These are phyloP conservation scores for Cryptococcus sp. DNA, from an alignment of 1,284 basidiomycete genomes.

Conservation along the genomic window DNA sequence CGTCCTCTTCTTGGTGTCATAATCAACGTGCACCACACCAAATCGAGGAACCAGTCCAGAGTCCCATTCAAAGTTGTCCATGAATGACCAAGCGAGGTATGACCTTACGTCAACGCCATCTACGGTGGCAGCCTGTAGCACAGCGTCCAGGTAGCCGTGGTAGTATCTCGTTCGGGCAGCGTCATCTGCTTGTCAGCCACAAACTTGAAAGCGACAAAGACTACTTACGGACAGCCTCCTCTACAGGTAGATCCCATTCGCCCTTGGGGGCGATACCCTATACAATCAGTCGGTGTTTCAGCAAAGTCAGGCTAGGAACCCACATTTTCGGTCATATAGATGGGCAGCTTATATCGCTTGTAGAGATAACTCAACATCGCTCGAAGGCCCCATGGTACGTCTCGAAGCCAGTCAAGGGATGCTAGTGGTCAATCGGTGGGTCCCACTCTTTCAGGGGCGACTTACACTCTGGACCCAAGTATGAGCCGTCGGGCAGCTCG, in stretches of 20 bases:
- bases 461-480: constrained; percentile 63
- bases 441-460: background rate
- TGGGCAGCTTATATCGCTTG: constrained; percentile 62
- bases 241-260: constrained; percentile 56
- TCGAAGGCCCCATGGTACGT: constrained; percentile 40
- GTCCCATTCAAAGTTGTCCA: constrained; percentile 69
- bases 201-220: background rate
- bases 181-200: constrained; percentile 50
- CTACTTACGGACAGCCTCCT: constrained; percentile 49
- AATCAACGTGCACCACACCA: constrained; percentile 47
- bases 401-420: constrained; percentile 36
- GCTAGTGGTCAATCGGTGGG: constrained; percentile 10
- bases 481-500: constrained; percentile 53
- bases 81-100: constrained; percentile 54
- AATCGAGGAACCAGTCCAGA: constrained; percentile 33
- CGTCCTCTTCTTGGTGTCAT: constrained; percentile 62
- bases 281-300: background rate
- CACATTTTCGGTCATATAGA: constrained; percentile 51
- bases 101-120: constrained; percentile 64
- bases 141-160: constrained; percentile 58
- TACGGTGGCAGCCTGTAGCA: constrained; percentile 58
- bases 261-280: constrained; percentile 64
- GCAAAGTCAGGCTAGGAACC: constrained; percentile 1
- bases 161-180: constrained; percentile 65
- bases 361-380: constrained; percentile 65